phyloP scores from a whole-genome alignment of 2,329 filamentous ascomycete species.

The Fusarium sacchari region DNA sequence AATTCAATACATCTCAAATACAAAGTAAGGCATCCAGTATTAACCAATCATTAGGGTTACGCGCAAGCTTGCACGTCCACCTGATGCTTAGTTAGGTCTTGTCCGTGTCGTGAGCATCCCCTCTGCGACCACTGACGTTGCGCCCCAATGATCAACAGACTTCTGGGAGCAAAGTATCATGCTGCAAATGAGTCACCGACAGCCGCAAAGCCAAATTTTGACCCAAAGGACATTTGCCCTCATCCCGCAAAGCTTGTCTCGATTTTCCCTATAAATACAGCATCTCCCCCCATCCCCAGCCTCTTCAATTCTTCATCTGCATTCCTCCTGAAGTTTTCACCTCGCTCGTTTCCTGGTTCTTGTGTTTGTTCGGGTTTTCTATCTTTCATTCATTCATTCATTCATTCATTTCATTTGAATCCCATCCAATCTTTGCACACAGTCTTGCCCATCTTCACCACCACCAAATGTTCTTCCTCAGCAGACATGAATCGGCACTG shows the following conservation, averaged over 20 bases:
- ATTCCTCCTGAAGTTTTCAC: neutral
- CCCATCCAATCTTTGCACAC: neutral
- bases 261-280: neutral
- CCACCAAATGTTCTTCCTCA: neutral
- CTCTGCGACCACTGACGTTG: neutral
- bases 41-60: neutral
- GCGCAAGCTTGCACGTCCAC: neutral
- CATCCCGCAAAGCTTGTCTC: neutral
- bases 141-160: neutral
- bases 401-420: neutral
- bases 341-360: neutral
- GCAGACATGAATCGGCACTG: neutral
- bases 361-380: neutral
- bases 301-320: neutral
- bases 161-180: neutral
- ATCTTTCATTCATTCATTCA: neutral
- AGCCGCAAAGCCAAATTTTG: neutral
- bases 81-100: neutral
- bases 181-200: neutral
- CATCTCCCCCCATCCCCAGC: neutral
- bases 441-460: neutral
- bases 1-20: fast-evolving
- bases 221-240: neutral
- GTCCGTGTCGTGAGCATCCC: neutral
- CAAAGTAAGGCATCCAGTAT: neutral